Base-by-base conservation (phyloP, 2,329 filamentous ascomycete species). In the Clonostachys sp. region DNA sequence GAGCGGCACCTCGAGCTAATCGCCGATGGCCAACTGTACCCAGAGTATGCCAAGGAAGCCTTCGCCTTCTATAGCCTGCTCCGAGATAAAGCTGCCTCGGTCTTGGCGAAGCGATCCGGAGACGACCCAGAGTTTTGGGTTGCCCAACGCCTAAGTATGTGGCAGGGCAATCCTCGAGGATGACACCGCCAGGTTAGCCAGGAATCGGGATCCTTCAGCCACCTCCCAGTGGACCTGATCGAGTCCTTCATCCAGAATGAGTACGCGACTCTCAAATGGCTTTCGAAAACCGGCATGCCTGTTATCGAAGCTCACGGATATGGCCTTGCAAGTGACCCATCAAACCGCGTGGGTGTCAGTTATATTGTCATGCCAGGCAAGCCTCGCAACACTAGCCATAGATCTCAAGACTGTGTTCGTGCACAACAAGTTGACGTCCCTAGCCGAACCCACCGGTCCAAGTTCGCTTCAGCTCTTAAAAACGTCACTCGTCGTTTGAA, bases 11-110 rank as follows among this genome's bases (percentile, higher is more conserved):
- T 65, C 12, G 24, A 42, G 20, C 50, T 63, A 12, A 62, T 64
- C 52, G 55, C 51, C 9, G 60, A 63, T 46, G 56, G 59, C 16
- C 59, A 64, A 48, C 53, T 64, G 20, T 61, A 60, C 48, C 47
- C 58, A 7, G 52, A 63, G 59, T 57, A 52, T 46, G 50, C 54
- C 5, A 24, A 55, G 14, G 44, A 56, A 14, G 57, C 56, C 2
- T 73, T 64, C 49, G 47, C 73, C 38, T 57, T 70, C 30, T 66
- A 72, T 48, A 58, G 61, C 14, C 71, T 67, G 55, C 63, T 71
- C 10, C 50, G 62, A 38, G 60, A 69, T 12, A 49, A 47, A 13
- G 51, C 17, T 2, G 12, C 48, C 3, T 47, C 24, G 9, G 24
- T 9, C 8, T 10, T 30, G 24, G 9, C 24, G 9, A 30, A 10